phyloP scores from a whole-genome alignment of 352 stramenopile genomes.

The Phytophthora ramorum region DNA sequence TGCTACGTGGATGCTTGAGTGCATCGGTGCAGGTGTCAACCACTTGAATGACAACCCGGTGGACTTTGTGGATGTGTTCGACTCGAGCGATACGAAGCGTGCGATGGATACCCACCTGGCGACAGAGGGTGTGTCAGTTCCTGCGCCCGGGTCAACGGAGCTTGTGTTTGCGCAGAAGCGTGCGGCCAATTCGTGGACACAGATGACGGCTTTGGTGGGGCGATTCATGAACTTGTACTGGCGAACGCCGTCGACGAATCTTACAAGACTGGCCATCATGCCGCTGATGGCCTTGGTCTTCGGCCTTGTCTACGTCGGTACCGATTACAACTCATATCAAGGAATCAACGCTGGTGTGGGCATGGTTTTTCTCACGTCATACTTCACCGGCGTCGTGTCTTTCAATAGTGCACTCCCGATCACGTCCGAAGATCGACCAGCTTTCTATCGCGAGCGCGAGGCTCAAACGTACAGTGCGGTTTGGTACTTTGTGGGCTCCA shows the following conservation, averaged over 20 bases:
- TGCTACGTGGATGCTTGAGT: constrained; percentile 90
- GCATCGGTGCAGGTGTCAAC: constrained; percentile 69
- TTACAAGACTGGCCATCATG: constrained; percentile 61
- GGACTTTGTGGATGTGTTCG: constrained; percentile 36
- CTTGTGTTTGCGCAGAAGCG: constrained; percentile 46
- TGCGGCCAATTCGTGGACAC: constrained; percentile 31
- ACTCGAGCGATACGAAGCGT: constrained; percentile 32
- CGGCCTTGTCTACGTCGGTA: constrained; percentile 51
- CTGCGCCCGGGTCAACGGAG: constrained; percentile 13
- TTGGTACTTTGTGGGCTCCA: constrained; percentile 77
- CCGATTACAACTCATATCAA: constrained; percentile 53
- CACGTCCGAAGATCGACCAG: constrained; percentile 65
- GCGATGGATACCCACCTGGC: constrained; percentile 31
- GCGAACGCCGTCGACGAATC: constrained; percentile 79
- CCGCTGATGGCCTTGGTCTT: constrained; percentile 41
- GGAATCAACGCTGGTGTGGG: constrained; percentile 66
- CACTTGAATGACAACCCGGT: constrained; percentile 18
- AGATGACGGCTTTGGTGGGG: constrained; percentile 45
- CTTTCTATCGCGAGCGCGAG: constrained; percentile 91
- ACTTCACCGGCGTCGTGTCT: constrained; percentile 85
- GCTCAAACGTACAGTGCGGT: constrained; percentile 85
- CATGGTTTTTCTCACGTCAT: constrained; percentile 83
- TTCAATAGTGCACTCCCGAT: constrained; percentile 78
- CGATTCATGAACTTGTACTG: constrained; percentile 57
- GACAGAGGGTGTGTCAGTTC: constrained; percentile 34